Evolutionary conservation across 768 basidiomycete genomes (phyloP).

Genomic region (Pholiota microspora): DNA sequence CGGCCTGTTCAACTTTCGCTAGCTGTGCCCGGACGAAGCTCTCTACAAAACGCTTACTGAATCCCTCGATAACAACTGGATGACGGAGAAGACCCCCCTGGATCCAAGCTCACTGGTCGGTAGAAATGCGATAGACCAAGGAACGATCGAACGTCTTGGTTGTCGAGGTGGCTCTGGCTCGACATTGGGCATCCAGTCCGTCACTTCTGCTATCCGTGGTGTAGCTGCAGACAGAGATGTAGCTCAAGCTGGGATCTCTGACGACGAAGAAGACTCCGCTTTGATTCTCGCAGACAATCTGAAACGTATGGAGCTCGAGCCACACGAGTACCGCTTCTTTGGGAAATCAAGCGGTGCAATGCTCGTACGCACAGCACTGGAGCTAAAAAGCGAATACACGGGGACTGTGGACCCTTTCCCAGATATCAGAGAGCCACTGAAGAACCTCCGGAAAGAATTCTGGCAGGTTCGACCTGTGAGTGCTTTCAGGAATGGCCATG

Average conservation of each 20-base stretch:
- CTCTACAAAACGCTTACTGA: conserved; percentile 54
- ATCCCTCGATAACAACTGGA: conserved; percentile 24
- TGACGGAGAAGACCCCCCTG: conserved; percentile 17
- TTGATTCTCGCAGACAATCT: conserved; percentile 35
- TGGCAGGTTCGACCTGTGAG: conserved; percentile 36
- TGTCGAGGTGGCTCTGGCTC: not conserved
- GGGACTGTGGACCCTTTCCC: conserved; percentile 28
- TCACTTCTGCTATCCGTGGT: conserved; percentile 33
- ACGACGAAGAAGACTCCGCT: conserved; percentile 34
- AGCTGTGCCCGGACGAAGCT: conserved; percentile 68
- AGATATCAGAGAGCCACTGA: conserved; percentile 6
- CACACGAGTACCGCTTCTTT: conserved; percentile 43
- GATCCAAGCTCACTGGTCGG: conserved; percentile 22
- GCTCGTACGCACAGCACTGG: conserved; percentile 53
- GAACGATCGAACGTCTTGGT: not conserved
- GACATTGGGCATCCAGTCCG: conserved; percentile 21
- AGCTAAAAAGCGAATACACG: conserved; percentile 56
- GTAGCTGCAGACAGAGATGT: conserved; percentile 15
- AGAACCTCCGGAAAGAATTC: conserved; percentile 31
- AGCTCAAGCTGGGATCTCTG: conserved; percentile 17
- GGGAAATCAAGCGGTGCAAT: conserved; percentile 57
- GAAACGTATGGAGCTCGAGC: conserved; percentile 30
- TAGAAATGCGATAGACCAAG: not conserved
- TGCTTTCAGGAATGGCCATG: not conserved
- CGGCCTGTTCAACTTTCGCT: not conserved